Conservation (phyloP, 345 rosid genomes). For the Citrus glauca region DNA sequence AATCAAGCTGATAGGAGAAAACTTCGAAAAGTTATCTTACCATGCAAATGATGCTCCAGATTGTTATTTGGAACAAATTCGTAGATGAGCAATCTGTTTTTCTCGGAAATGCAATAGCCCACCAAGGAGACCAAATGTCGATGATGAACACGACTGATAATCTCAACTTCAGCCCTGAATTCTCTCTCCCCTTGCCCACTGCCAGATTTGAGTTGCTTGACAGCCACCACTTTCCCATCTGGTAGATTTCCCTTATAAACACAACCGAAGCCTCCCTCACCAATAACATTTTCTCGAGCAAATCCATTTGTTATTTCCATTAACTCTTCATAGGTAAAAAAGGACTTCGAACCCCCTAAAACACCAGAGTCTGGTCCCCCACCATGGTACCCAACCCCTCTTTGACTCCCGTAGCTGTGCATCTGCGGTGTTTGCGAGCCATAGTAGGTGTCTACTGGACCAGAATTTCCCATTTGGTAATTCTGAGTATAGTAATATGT, state of each 20-base stretch:
- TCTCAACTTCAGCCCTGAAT: conserved; percentile 93
- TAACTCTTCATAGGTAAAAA: conserved; percentile 70
- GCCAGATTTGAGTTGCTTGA: conserved; percentile 90
- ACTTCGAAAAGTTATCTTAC: conserved; percentile 30
- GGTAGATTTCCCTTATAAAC: conserved; percentile 62
- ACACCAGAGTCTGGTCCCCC: conserved; percentile 48
- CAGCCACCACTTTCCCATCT: conserved; percentile 67
- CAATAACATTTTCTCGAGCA: conserved; percentile 60
- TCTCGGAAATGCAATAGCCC: conserved; percentile 70
- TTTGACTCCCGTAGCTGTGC: conserved; percentile 52
- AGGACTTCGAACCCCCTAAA: conserved; percentile 44
- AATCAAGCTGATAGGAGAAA: neutral
- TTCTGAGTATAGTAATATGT: conserved; percentile 47
- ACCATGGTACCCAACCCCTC: conserved; percentile 22
- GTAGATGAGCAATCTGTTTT: conserved; percentile 71
- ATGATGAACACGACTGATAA: conserved; percentile 93
- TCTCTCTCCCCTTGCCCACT: conserved; percentile 99
- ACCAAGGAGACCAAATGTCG: conserved; percentile 90
- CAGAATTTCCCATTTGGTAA: conserved; percentile 30
- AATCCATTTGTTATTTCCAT: conserved; percentile 85
- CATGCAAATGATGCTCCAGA: conserved; percentile 90
- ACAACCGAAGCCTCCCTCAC: conserved; percentile 97
- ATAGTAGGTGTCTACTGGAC: conserved; percentile 31
- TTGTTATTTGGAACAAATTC: conserved; percentile 89
- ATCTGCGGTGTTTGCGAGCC: conserved; percentile 33